A percentile compares a stretch with the other conserved stretches of the same genome.
phyloP scores from a whole-genome alignment of 2,329 filamentous ascomycete genomes.

The Coccinonectria pachysandricola region DNA sequence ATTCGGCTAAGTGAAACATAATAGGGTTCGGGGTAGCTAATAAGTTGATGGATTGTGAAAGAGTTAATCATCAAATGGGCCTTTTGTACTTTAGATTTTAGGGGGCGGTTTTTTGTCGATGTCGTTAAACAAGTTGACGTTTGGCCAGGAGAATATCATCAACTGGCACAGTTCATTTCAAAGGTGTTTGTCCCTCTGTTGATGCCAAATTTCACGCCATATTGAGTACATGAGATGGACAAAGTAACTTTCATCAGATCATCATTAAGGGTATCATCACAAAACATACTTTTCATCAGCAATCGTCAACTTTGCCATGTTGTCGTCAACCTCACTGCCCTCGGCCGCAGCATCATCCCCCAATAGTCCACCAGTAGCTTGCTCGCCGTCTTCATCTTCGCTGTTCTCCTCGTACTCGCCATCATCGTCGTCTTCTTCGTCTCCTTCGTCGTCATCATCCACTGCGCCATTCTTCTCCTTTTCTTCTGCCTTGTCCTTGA shows the following conservation, averaged over 20 bases:
- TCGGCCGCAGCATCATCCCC: slow-evolving; percentile 10
- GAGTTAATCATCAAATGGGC: no score
- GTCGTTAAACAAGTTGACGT: slow-evolving; percentile 12
- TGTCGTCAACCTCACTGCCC: slow-evolving; percentile 13
- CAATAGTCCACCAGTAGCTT: slow-evolving; percentile 11
- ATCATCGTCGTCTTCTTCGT: slow-evolving; percentile 19
- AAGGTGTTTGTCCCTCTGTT: no score
- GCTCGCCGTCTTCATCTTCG: slow-evolving; percentile 10
- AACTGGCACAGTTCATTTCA: slow-evolving; percentile 12
- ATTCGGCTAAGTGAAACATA: slow-evolving; percentile 25
- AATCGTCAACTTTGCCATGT: slow-evolving; percentile 21
- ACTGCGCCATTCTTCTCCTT: slow-evolving; percentile 28
- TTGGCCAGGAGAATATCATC: slow-evolving; percentile 13
- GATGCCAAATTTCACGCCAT: no score
- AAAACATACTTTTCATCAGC: slow-evolving; percentile 9
- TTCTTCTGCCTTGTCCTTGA: slow-evolving; percentile 60
- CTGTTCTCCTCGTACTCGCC: slow-evolving; percentile 17
- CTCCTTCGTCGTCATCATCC: slow-evolving; percentile 19
- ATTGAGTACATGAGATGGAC: no score
- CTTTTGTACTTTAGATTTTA: slow-evolving; percentile 32
- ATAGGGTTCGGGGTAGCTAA: slow-evolving; percentile 27
- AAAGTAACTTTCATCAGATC: no score
- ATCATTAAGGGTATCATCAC: slow-evolving; percentile 20
- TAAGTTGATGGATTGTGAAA: no score
- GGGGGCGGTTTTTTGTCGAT: slow-evolving; percentile 15